Evolutionary conservation across 2,329 filamentous ascomycete genomes (phyloP).

Genomic region (Fonsecaea erecta): DNA sequence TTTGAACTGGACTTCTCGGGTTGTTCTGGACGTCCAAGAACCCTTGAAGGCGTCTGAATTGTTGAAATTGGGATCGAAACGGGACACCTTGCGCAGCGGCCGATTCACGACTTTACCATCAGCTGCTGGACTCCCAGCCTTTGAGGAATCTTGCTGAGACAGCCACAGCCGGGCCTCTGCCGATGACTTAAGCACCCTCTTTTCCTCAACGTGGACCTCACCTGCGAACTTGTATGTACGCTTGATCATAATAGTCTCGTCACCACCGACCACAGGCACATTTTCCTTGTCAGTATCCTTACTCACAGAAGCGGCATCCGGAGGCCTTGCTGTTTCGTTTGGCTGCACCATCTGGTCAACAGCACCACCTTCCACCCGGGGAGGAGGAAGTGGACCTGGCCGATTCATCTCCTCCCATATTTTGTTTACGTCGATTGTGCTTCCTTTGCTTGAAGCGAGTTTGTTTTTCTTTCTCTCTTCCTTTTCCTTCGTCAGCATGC

Average conservation of each 20-base stretch:
- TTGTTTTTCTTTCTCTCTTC: constrained; percentile 55
- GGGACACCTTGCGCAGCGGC: constrained; percentile 50
- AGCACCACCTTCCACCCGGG: constrained; percentile 24
- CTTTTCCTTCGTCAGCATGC: constrained; percentile 56
- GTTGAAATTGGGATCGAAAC: constrained; percentile 51
- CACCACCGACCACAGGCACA: constrained; percentile 35
- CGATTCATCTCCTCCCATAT: constrained; percentile 60
- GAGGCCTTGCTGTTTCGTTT: background rate
- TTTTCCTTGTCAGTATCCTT: constrained; percentile 36
- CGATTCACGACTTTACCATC: constrained; percentile 42
- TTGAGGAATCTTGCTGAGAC: constrained; percentile 48
- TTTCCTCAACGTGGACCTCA: constrained; percentile 59
- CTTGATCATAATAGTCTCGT: constrained; percentile 60
- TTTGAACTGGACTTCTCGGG: constrained; percentile 44
- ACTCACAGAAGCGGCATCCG: constrained; percentile 11
- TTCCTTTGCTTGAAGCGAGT: constrained; percentile 53
- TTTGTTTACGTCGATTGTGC: constrained; percentile 61
- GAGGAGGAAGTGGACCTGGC: constrained; percentile 35
- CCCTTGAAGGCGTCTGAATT: constrained; percentile 42
- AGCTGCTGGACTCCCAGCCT: constrained; percentile 31
- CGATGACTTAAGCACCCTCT: constrained; percentile 57
- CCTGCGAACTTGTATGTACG: constrained; percentile 63
- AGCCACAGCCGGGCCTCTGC: constrained; percentile 62
- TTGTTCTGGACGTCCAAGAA: constrained; percentile 35
- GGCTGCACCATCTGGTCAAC: constrained; percentile 24